A percentile compares a stretch with the other conserved stretches of the same genome.
phyloP scores from a whole-genome alignment of 1,284 basidiomycete species.

The Boletus chippewaensis region DNA sequence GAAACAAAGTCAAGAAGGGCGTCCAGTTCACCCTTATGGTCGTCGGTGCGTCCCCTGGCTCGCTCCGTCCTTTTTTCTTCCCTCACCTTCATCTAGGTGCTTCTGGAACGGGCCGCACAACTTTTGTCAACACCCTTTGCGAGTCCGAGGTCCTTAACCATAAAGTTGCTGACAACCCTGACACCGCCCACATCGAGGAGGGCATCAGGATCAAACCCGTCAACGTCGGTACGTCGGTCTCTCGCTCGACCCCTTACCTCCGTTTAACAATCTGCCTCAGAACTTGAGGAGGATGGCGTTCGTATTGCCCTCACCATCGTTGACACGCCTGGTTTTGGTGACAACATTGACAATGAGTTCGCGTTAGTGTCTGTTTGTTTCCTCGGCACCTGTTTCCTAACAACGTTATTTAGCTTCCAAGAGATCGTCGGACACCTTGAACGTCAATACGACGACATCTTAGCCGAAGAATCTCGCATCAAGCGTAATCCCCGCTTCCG shows the following conservation, averaged over 20 bases:
- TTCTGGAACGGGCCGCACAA: slow-evolving; percentile 93
- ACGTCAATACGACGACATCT: slow-evolving; percentile 98
- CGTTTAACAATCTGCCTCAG: slow-evolving; percentile 36
- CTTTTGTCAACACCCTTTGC: slow-evolving; percentile 97
- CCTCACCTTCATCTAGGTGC: slow-evolving; percentile 54
- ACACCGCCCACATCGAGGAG: slow-evolving; percentile 90
- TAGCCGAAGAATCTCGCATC: slow-evolving; percentile 98
- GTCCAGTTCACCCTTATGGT: slow-evolving; percentile 96
- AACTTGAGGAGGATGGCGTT: slow-evolving; percentile 98
- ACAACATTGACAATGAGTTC: slow-evolving; percentile 98
- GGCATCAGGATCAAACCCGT: slow-evolving; percentile 94
- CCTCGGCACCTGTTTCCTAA: slow-evolving; percentile 11
- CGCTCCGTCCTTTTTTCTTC: background rate
- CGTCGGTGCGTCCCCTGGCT: slow-evolving; percentile 57
- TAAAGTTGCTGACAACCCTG: slow-evolving; percentile 82
- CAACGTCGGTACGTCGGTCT: slow-evolving; percentile 74
- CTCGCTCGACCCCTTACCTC: background rate
- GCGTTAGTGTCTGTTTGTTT: slow-evolving; percentile 55
- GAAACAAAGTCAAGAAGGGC: slow-evolving; percentile 96
- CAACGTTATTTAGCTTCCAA: slow-evolving; percentile 60
- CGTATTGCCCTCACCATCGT: slow-evolving; percentile 97
- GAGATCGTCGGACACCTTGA: slow-evolving; percentile 98
- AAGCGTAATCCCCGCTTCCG: slow-evolving; percentile 99
- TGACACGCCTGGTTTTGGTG: slow-evolving; percentile 98
- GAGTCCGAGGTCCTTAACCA: slow-evolving; percentile 85